Conservation (phyloP, 169 alveolate species). For the Plasmodium malariae region DNA sequence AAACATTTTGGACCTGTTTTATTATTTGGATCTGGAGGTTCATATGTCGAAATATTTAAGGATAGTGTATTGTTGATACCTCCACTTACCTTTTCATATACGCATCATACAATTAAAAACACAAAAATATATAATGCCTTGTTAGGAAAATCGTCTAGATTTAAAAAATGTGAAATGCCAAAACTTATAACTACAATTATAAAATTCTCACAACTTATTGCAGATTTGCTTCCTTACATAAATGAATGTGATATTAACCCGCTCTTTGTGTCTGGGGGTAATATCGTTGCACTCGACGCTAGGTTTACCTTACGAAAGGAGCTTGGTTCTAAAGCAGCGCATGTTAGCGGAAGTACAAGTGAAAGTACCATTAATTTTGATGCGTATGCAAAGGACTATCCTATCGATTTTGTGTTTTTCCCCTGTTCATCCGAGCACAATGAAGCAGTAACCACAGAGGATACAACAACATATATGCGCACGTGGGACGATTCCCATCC, state of each 20-base stretch:
- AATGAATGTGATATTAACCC: constrained; percentile 79
- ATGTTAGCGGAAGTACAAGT: not conserved
- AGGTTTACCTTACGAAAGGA: constrained; percentile 40
- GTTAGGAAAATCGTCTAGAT: constrained; percentile 59
- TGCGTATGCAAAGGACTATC: constrained; percentile 14
- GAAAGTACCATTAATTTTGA: not conserved
- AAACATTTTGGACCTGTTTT: constrained; percentile 84
- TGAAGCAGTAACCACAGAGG: not conserved
- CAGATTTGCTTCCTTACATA: constrained; percentile 67
- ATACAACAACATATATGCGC: not conserved
- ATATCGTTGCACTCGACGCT: constrained; percentile 62
- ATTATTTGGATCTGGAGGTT: constrained; percentile 88
- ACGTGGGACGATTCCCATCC: not conserved
- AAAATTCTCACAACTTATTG: constrained; percentile 57
- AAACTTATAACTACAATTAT: constrained; percentile 45
- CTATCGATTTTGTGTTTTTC: constrained; percentile 28
- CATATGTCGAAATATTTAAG: constrained; percentile 84
- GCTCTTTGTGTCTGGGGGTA: constrained; percentile 25
- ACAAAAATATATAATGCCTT: constrained; percentile 76
- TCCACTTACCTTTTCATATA: constrained; percentile 55
- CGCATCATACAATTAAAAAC: constrained; percentile 61
- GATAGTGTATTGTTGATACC: constrained; percentile 80
- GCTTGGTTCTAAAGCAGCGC: too few species aligned
- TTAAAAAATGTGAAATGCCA: constrained; percentile 53
- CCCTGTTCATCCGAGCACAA: not conserved